These are phyloP conservation scores for Saturnispora bothae DNA, from an alignment of 805 yeast genomes.

Conservation along the genomic window DNA sequence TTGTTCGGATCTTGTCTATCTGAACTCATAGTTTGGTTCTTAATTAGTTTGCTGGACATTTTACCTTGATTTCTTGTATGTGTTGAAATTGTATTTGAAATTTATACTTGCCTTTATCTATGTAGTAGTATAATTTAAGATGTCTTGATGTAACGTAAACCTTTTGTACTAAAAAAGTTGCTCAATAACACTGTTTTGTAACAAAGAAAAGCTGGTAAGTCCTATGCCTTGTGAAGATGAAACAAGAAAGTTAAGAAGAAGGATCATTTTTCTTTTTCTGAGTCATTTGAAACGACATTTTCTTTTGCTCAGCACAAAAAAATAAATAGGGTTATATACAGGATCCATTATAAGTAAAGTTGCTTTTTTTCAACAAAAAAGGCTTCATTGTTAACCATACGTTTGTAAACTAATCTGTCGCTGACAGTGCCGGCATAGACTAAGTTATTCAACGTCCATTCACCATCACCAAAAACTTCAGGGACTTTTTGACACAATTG, in stretches of 20 bases:
- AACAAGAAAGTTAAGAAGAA: not conserved
- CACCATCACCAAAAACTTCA: conserved; percentile 37
- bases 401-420: conserved; percentile 21
- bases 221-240: not conserved
- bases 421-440: conserved; percentile 32
- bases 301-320: conserved; percentile 3
- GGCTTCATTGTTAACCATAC: conserved; percentile 21
- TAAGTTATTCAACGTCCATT: conserved; percentile 38
- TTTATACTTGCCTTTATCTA: no score
- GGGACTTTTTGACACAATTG: conserved; percentile 40
- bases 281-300: conserved; percentile 4
- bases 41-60: no score
- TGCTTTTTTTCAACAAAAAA: conserved; percentile 12
- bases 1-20: no score
- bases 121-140: no score
- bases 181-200: not conserved
- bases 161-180: no score
- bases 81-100: no score
- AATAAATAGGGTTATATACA: not conserved
- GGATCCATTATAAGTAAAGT: not conserved
- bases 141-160: not conserved
- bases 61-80: no score
- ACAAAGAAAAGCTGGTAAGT: not conserved
- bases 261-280: conserved; percentile 1
- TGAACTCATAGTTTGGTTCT: no score